Evolutionary conservation across 805 yeast genomes (phyloP).

Genomic region (Wickerhamiella nectarea): DNA sequence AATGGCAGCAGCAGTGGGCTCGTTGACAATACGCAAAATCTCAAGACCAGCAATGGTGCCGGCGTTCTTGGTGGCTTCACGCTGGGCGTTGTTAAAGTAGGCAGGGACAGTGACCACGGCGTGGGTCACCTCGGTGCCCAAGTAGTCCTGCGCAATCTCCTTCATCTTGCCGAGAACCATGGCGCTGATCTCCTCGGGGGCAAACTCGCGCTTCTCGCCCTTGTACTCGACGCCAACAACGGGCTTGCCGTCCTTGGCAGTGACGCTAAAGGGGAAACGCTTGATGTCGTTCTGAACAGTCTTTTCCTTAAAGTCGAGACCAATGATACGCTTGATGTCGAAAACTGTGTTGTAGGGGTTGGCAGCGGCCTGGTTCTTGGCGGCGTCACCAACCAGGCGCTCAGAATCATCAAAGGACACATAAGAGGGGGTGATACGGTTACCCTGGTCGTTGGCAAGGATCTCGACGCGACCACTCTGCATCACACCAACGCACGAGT

Average conservation of each 20-base stretch:
- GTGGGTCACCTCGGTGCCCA: constrained; percentile 72
- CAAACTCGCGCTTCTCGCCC: constrained; percentile 63
- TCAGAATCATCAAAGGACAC: constrained; percentile 88
- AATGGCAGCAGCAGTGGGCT: constrained; percentile 96
- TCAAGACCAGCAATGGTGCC: constrained; percentile 85
- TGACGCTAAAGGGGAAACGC: constrained; percentile 65
- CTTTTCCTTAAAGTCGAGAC: constrained; percentile 62
- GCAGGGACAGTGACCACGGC: constrained; percentile 93
- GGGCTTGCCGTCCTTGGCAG: constrained; percentile 68
- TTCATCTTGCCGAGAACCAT: constrained; percentile 89
- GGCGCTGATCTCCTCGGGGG: constrained; percentile 88
- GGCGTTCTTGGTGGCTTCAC: constrained; percentile 90
- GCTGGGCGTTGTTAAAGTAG: constrained; percentile 84
- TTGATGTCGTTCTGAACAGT: constrained; percentile 71
- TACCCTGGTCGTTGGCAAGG: constrained; percentile 92
- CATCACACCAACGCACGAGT: constrained; percentile 90
- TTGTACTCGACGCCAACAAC: constrained; percentile 59
- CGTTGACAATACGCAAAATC: constrained; percentile 78
- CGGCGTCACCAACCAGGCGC: constrained; percentile 91
- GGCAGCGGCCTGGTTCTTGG: constrained; percentile 87
- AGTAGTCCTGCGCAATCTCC: constrained; percentile 78
- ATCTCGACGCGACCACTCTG: constrained; percentile 80
- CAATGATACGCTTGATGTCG: constrained; percentile 85
- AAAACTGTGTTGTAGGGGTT: constrained; percentile 78
- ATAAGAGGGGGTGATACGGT: constrained; percentile 90